These are phyloP conservation scores for Pseudocercospora pini-densiflorae DNA, from an alignment of 2,329 filamentous ascomycete genomes.

Conservation along the genomic window DNA sequence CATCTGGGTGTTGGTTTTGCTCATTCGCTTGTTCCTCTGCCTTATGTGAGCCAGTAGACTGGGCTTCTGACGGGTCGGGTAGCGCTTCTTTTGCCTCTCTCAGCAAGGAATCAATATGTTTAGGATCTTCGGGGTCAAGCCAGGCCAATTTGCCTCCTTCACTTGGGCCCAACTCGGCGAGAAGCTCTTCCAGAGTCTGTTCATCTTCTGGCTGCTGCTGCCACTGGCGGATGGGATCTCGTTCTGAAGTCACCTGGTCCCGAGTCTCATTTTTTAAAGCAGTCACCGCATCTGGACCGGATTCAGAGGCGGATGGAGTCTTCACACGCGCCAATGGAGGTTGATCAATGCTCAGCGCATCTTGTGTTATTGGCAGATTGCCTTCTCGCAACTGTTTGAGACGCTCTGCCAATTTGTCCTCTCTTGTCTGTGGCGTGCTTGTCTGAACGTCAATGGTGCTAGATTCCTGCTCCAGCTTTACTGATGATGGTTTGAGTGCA, in stretches of 20 bases:
- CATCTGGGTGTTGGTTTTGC: slow-evolving; percentile 6
- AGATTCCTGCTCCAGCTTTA: slow-evolving; percentile 38
- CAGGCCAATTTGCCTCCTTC: slow-evolving; percentile 40
- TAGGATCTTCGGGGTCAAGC: slow-evolving; percentile 46
- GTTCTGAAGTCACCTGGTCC: slow-evolving; percentile 29
- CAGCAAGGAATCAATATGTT: slow-evolving; percentile 47
- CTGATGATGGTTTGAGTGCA: slow-evolving; percentile 51
- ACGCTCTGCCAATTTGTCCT: slow-evolving; percentile 40
- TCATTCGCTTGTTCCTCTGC: slow-evolving; percentile 11
- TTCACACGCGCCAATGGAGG: no score
- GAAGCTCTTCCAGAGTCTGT: slow-evolving; percentile 52
- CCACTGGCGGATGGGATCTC: slow-evolving; percentile 35
- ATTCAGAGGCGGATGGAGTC: not conserved
- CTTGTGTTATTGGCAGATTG: not conserved
- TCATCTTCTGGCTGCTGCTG: slow-evolving; percentile 49
- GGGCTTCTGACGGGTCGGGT: slow-evolving; percentile 34
- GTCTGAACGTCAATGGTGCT: slow-evolving; percentile 32
- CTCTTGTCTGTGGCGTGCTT: slow-evolving; percentile 28
- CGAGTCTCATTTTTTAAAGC: slow-evolving; percentile 15
- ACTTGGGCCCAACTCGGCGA: slow-evolving; percentile 46
- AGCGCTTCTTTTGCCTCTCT: slow-evolving; percentile 48
- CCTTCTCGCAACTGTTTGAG: slow-evolving; percentile 37
- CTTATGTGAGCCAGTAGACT: slow-evolving; percentile 15
- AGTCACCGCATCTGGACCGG: slow-evolving; percentile 10
- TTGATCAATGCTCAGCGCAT: not conserved